These are phyloP conservation scores for Phytopythium vexans DNA, from an alignment of 352 stramenopile genomes.

Conservation along the genomic window DNA sequence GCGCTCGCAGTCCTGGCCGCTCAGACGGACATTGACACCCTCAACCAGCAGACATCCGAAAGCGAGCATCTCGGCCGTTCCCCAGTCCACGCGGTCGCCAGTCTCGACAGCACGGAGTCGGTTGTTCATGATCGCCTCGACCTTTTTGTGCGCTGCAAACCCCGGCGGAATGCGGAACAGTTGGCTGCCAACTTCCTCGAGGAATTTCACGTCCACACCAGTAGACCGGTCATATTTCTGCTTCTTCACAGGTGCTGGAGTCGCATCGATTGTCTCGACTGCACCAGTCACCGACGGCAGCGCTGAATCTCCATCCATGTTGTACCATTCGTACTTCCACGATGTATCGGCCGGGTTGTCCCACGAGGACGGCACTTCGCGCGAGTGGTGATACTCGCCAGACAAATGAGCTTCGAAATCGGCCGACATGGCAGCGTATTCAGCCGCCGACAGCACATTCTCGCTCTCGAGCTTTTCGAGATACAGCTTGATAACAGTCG, in stretches of 20 bases:
- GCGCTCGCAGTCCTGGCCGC: slow-evolving; percentile 86
- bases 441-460: slow-evolving; percentile 40
- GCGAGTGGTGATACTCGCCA: slow-evolving; percentile 72
- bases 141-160: slow-evolving; percentile 84
- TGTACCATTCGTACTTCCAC: slow-evolving; percentile 68
- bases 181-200: slow-evolving; percentile 72
- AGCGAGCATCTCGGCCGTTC: slow-evolving; percentile 83
- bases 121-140: slow-evolving; percentile 87
- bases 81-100: slow-evolving; percentile 84
- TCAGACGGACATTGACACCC: slow-evolving; percentile 79
- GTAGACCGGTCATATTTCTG: slow-evolving; percentile 48
- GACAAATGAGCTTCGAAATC: slow-evolving; percentile 65
- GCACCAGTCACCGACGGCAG: background rate
- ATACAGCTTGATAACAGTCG: slow-evolving; percentile 78
- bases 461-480: slow-evolving; percentile 62
- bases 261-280: background rate
- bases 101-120: slow-evolving; percentile 74
- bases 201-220: slow-evolving; percentile 66
- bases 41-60: slow-evolving; percentile 85
- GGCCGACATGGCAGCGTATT: slow-evolving; percentile 48
- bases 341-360: slow-evolving; percentile 65
- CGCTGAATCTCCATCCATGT: slow-evolving; percentile 9
- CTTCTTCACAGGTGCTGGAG: slow-evolving; percentile 12
- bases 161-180: slow-evolving; percentile 77
- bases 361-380: slow-evolving; percentile 67